Evolutionary conservation across 176 grass and related monocot species (phyloP), one percentile per base, ranked within the genome.

Genomic region (Oryza australiensis): DNA sequence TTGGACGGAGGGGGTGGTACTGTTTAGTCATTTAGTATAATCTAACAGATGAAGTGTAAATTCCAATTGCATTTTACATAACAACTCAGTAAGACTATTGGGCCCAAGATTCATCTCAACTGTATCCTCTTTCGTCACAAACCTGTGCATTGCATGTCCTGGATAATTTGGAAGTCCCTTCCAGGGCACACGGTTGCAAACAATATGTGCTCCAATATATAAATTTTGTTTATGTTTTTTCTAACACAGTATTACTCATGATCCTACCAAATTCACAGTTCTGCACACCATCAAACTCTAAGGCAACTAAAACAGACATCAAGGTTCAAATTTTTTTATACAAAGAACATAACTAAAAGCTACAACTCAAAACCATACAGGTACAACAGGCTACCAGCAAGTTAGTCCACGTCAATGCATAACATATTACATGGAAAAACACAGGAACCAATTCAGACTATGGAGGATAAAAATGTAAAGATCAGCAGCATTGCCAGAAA

Each of bases 321-420:
- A 70, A 41, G 14, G 14, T 41, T 40, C n/a, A 38, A 40, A 40
- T 45, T 40, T 37, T 35, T 51, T 26, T 37, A 51, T 48, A 4
- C 27, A 59, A 59, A 70, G 55, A 34, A 68, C 38, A 66, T 46
- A 66, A 79, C 49, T 70, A 41, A 70, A 70, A 66, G 38, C 15
- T 26, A 38, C 37, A 41, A 41, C 30, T 27, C 60, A 41, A 41
- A 70, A 71, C 24, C 35, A 77, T 77, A 78, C 55, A 71, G 69
- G 66, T 55, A 70, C 64, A 45, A 30, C 24, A 83, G 37, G 45
- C 20, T 62, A 27, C 4, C 26, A 88, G 29, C 24, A 78, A 88
- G 33, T 37, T 63, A 76, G 75, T 59, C 48, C 74, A 63, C 22
- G 22, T 60, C 37, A 51, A 29, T 63, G 41, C 38, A 55, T 51